Evolutionary conservation across 148 eudicot species (phyloP), one percentile per base, ranked within the genome.

Genomic region (Simmondsia chinensis): DNA sequence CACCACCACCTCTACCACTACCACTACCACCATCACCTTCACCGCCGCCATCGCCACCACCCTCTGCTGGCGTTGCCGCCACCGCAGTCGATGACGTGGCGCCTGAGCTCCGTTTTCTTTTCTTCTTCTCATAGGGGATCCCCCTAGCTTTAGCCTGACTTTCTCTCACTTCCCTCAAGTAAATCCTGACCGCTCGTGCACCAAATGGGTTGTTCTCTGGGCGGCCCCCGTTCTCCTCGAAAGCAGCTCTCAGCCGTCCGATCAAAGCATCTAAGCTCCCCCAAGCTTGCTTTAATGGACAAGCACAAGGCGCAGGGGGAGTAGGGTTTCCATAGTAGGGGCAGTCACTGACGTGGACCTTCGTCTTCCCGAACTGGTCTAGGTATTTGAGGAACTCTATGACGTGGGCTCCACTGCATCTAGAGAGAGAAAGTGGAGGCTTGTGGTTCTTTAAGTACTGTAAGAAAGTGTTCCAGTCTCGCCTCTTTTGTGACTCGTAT

Each of bases 341-440:
- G 47, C 87, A 80, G 5, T 65, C 80, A 2, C 46, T 18, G 54
- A 45, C 48, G 61, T 80, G 87, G 49, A 80, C 83, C 46, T 80
- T 80, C 11, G 87, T 80, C 62, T 80, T 80, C 6, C 87, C 87
- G 37, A 80, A 80, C 58, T 80, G 87, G 61, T 80, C 87, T 0
- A 80, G 43, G 35, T 80, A 80, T 50, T 80, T 80, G 20, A 80
- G 64, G 51, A 80, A 80, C 50, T 80, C 87, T 11, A 76, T 64
- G 15, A 80, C 87, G 64, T 80, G 87, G 16, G 87, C 87, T 8
- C 87, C 87, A 35, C 83, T 80, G 50, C 87, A 80, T 7, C 87
- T 60, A 0, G 65, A 57, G 4, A 76, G 56, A 16, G 83, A 63
- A 5, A 80, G 57, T 7, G 87, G 87, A 0, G 87, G 87, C 52